Percentiles rank a stretch among this genome's conserved stretches.
These are phyloP conservation scores for Theobroma grandiflorum DNA, from an alignment of 441 rosid species.

Conservation along the genomic window DNA sequence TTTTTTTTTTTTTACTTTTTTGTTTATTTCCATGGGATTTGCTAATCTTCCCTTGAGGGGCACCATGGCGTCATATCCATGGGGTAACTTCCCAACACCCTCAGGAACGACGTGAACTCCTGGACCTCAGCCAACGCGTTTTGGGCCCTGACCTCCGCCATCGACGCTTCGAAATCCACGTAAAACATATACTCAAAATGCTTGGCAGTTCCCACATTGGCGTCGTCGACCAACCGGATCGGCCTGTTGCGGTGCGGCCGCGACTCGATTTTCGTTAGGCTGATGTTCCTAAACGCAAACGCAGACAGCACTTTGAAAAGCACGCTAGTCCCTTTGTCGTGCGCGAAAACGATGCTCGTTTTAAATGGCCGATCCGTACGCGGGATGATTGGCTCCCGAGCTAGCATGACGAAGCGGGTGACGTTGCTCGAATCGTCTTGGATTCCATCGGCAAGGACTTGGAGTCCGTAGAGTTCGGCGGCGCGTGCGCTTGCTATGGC, in stretches of 20 bases:
- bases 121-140: slow-evolving; percentile 96
- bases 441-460: slow-evolving; percentile 84
- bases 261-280: slow-evolving; percentile 91
- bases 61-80: slow-evolving; percentile 99
- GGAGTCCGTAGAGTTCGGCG: slow-evolving; percentile 84
- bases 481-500: slow-evolving; percentile 95
- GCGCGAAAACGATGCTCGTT: slow-evolving; percentile 97
- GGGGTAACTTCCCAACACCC: slow-evolving; percentile 97
- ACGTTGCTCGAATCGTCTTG: slow-evolving; percentile 95
- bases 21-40: background rate
- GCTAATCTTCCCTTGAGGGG: slow-evolving; percentile 50
- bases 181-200: slow-evolving; percentile 94
- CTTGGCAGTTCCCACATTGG: slow-evolving; percentile 81
- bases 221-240: slow-evolving; percentile 80
- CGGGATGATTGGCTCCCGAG: slow-evolving; percentile 96
- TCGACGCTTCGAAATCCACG: slow-evolving; percentile 93
- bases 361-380: slow-evolving; percentile 95
- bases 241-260: slow-evolving; percentile 91
- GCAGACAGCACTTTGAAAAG: slow-evolving; percentile 96
- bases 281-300: slow-evolving; percentile 90
- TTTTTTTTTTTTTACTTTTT: background rate
- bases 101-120: slow-evolving; percentile 91
- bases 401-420: slow-evolving; percentile 92
- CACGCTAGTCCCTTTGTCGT: slow-evolving; percentile 89
- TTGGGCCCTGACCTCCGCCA: slow-evolving; percentile 95